Base-by-base conservation (phyloP, 257 asterid species). In the Dorcoceras hygrometricum region DNA sequence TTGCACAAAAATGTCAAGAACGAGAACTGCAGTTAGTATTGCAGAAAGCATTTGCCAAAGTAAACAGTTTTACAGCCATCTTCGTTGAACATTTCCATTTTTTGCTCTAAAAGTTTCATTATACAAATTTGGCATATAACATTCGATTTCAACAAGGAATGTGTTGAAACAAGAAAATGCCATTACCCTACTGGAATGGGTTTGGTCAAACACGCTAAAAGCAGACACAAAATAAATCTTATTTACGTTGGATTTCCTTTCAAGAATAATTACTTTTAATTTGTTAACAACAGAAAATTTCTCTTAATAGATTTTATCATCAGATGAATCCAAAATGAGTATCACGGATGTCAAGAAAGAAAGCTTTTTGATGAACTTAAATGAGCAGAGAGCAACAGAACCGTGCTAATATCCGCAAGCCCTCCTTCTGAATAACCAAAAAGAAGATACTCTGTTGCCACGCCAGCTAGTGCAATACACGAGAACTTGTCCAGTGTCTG, bases 381-480 rank as follows among this genome's bases (percentile, higher is more conserved):
- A 61, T 32, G 65, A 71, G 51, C 22, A 69, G 67, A 28, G 54
- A 67, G 23, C 23, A 25, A 57, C 7, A 39, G 36, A 61, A 82
- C 99, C 86, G 88, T 76, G 80, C 81, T 83, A 63, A 93, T 86
- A 75, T 93, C 97, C 26, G 94, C 62, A 69, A 93, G 88, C 60
- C 99, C 99, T 60, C 99, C 99, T 75, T 93, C 99, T 27, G 97
- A 94, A 69, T 80, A 72, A 53, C 97, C 96, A 26, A 79, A 90
- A 55, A 86, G 87, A 60, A 93, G 87, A 80, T 93, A 93, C 81
- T 93, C 99, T 0, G 99, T 85, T 50, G 86, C 96, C 71, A 93
- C 95, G 25, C 99, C 99, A 12, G 99, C 97, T 73, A 93, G 83
- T 29, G 99, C 96, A 57, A 90, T 85, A 57, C 99, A 93, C 6